phyloP scores from a whole-genome alignment of 352 stramenopile genomes.

The Pythium folliculosum region DNA sequence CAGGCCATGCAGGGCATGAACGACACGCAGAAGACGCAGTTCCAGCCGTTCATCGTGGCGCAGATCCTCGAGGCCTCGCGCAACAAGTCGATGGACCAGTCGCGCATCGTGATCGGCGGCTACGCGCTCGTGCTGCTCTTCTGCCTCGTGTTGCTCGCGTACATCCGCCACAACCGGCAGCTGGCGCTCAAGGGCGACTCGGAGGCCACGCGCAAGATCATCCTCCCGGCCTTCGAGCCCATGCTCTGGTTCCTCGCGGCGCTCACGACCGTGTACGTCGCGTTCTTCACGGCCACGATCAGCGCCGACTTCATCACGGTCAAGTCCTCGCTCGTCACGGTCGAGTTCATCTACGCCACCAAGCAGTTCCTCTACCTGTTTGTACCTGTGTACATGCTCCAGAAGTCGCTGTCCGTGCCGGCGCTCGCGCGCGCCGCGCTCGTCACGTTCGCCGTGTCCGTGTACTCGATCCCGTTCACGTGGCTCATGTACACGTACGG shows the following conservation, averaged over 20 bases:
- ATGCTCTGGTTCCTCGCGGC: slow-evolving; percentile 55
- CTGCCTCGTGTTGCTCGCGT: slow-evolving; percentile 41
- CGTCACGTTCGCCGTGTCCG: slow-evolving; percentile 37
- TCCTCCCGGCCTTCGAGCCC: slow-evolving; percentile 69
- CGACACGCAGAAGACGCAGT: slow-evolving; percentile 19
- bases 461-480: slow-evolving; percentile 37
- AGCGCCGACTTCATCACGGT: slow-evolving; percentile 32
- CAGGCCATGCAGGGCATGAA: slow-evolving; percentile 27
- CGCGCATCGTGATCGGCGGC: slow-evolving; percentile 22
- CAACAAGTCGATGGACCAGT: slow-evolving; percentile 25
- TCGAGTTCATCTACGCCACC: slow-evolving; percentile 55
- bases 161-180: slow-evolving; percentile 59
- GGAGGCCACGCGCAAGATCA: slow-evolving; percentile 52
- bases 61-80: slow-evolving; percentile 20
- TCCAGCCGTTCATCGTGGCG: slow-evolving; percentile 22
- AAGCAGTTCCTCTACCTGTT: slow-evolving; percentile 55
- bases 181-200: slow-evolving; percentile 51
- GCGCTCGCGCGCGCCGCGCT: slow-evolving; percentile 40
- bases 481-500: slow-evolving; percentile 29
- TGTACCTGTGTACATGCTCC: slow-evolving; percentile 54
- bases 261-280: slow-evolving; percentile 39
- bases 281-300: slow-evolving; percentile 38
- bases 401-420: slow-evolving; percentile 57
- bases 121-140: slow-evolving; percentile 23
- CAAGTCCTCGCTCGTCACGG: slow-evolving; percentile 19